Base-by-base conservation (phyloP, 495 filamentous ascomycete genomes). In the Trichoderma virens region DNA sequence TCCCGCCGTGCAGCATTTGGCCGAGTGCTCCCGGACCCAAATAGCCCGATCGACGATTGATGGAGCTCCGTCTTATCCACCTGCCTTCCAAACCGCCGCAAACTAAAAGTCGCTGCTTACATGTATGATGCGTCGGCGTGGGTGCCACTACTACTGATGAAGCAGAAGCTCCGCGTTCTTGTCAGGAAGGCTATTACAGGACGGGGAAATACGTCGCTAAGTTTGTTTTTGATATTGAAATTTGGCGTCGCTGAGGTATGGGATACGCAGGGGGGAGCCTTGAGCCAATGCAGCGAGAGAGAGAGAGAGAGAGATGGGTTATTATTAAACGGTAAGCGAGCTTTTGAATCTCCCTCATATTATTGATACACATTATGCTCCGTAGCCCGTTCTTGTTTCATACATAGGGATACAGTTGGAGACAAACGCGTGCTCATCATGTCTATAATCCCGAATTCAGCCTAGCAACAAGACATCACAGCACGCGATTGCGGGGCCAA, bases 41-140 rank as follows among this genome's bases (percentile, higher is more conserved):
- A 25, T 47, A 47, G 43, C n/a, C n/a, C 43, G 43, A 47, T 47
- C 43, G 43, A 47, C 43, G n/a, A 47, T 47, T 23, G 43, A 47
- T 47, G 18, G 43, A 47, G 43, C n/a, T 23, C 38, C 14, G 13
- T 47, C 7, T 23, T 23, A 47, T 47, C 43, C n/a, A 23, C 43
- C n/a, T 20, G 8, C n/a, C 43, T 3, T 23, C 43, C n/a, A 18
- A 8, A 18, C 43, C 43, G 2, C 16, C 43, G 43, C 18, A 47
- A 20, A 2, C 1, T 7, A 47, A 47, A 47, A 23, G 7, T 2
- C 43, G n/a, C 43, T 25, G 3, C 43, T 23, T 20, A 41, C 18
- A 41, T 41, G 13, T 41, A 7, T 20, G 18, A 47, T 47, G 2
- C 18, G n/a, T 47, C 43, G 43, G 43, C 43, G 18, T 47, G 43